phyloP scores from a whole-genome alignment of 306 rosid genomes.

The Amphicarpaea edgeworthii region DNA sequence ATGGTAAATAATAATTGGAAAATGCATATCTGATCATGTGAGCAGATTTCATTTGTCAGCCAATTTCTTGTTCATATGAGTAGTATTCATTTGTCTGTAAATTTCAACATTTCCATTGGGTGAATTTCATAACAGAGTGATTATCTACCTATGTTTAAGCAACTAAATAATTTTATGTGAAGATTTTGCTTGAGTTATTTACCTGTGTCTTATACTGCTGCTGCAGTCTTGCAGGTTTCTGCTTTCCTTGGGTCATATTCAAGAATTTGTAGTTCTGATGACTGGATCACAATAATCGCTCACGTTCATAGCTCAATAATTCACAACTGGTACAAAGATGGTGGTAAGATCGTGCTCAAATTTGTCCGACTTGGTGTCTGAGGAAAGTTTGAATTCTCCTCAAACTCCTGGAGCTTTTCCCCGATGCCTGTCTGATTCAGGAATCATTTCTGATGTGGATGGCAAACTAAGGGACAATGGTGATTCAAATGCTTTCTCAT shows the following conservation, averaged over 20 bases:
- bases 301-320: conserved; percentile 11
- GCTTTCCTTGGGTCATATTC: conserved; percentile 15
- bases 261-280: neutral
- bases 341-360: conserved; percentile 59
- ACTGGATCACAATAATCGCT: conserved; percentile 26
- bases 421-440: conserved; percentile 49
- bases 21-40: conserved; percentile 7
- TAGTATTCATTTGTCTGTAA: conserved; percentile 1
- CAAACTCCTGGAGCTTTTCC: conserved; percentile 59
- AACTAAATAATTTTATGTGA: conserved; percentile 5
- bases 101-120: neutral
- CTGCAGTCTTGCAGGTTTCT: conserved; percentile 33
- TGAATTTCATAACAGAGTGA: neutral
- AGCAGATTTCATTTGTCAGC: conserved; percentile 21
- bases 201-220: neutral
- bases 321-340: conserved; percentile 52
- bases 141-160: neutral
- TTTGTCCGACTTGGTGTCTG: conserved; percentile 61
- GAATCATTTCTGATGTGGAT: conserved; percentile 54
- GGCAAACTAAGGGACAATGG: conserved; percentile 40
- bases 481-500: conserved; percentile 46
- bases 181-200: conserved; percentile 9
- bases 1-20: conserved; percentile 1
- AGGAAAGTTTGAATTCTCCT: conserved; percentile 59
- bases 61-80: neutral